Base-by-base conservation (phyloP, 2,329 filamentous ascomycete species). In the Lachnellula cervina region DNA sequence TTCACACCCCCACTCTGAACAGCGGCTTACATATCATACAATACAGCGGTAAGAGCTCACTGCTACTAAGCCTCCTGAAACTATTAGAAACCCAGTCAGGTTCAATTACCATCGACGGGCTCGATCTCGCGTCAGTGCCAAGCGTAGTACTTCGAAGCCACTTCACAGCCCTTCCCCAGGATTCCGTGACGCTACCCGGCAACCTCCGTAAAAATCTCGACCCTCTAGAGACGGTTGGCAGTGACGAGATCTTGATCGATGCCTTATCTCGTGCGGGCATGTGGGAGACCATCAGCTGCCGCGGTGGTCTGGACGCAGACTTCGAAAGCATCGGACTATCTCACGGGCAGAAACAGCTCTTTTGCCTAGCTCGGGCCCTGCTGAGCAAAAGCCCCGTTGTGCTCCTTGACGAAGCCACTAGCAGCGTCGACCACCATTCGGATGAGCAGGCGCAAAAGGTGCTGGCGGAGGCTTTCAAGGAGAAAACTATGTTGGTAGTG, bases 221-320 rank as follows among this genome's bases (percentile, higher is more conserved):
- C 23, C 23, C 23, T 58, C 66, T 76, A 51, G 66, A 67, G 5
- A 70, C 59, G 6, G 62, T 76, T 8, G 68, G 9, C 21, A 17
- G 6, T 23, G 56, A 52, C 49, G 81, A 96, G 62, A 87, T 97
- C 46, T 96, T 25, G 23, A 25, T 94, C 70, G 83, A 82, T 3
- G 88, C 89, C 0, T 81, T 97, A 2, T 84, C 88, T 55, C 84
- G 90, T 19, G 92, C 97, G 11, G 91, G 42, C 13, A 46, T 59
- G 19, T 55, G 59, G 52, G 14, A 32, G 16, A 50, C 25, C 25
- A 25, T 59, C 14, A 6, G 19, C 3, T 21, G 37, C 11, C 32
- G 38, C 5, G 57, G 66, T 89, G 51, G 50, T 42, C 50, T 57
- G 7, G 45, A 52, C 13, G 50, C 6, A 7, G n/a, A 28, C 6